These are phyloP conservation scores for Rosa persica DNA, from an alignment of 306 rosid species.

Conservation along the genomic window DNA sequence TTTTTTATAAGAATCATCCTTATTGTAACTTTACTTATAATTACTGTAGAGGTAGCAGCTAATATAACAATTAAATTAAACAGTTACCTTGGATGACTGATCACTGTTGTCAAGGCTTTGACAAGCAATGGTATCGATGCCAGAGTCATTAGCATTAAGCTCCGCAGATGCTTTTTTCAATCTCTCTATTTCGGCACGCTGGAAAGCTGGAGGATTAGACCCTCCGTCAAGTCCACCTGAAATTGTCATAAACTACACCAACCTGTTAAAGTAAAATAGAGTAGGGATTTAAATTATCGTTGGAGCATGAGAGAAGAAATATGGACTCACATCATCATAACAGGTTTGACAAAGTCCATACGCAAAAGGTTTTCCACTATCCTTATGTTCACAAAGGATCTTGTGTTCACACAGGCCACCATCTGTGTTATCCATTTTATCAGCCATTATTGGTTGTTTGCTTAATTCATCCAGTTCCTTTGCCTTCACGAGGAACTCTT, in stretches of 20 bases:
- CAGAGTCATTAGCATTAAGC: conserved; percentile 37
- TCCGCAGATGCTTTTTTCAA: conserved; percentile 31
- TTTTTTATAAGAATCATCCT: background rate
- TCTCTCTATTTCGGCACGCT: conserved; percentile 77
- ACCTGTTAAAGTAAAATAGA: conserved; percentile 12
- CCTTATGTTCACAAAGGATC: conserved; percentile 62
- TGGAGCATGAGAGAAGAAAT: background rate
- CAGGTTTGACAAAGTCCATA: conserved; percentile 79
- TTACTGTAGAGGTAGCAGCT: background rate
- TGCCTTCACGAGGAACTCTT: conserved; percentile 35
- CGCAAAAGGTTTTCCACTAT: conserved; percentile 49
- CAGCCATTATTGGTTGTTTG: conserved; percentile 11
- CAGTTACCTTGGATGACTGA: background rate
- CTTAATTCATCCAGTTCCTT: conserved; percentile 43
- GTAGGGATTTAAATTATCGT: background rate
- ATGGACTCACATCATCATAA: conserved; percentile 64
- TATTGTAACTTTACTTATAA: background rate
- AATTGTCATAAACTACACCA: conserved; percentile 61
- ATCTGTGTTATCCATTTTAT: conserved; percentile 30
- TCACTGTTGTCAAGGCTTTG: conserved; percentile 19
- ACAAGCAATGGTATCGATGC: conserved; percentile 15
- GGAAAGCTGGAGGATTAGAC: conserved; percentile 93
- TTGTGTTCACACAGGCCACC: conserved; percentile 6
- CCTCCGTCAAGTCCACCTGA: conserved; percentile 93
- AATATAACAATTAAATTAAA: background rate